Evolutionary conservation across 1,284 basidiomycete species (phyloP).

Genomic region (Melanopsichium pennsylvanicum): DNA sequence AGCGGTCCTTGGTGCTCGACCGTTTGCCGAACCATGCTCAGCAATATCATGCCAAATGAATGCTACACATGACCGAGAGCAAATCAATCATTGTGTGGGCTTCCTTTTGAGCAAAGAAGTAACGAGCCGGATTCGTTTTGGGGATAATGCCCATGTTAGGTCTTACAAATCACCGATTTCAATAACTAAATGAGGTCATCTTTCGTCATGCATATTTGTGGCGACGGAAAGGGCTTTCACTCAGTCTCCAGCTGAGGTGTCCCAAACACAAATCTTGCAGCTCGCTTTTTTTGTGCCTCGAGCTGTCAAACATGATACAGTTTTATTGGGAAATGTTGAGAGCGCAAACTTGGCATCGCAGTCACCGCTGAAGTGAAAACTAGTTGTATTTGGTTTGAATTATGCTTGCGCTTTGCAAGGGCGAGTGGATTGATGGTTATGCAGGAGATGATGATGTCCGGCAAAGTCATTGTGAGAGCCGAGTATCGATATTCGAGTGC

Average conservation of each 20-base stretch:
- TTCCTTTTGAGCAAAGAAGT: too few species aligned
- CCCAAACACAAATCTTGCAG: not conserved
- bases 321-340: not conserved
- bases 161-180: too few species aligned
- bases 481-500: slow-evolving; percentile 10
- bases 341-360: too few species aligned
- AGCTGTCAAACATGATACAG: slow-evolving; percentile 10
- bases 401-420: not conserved
- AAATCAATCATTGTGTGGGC: too few species aligned
- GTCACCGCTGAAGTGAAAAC: too few species aligned
- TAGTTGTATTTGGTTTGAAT: not conserved
- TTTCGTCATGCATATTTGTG: slow-evolving; percentile 4
- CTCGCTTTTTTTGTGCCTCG: not conserved
- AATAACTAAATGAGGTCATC: slow-evolving; percentile 26
- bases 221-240: slow-evolving; percentile 24
- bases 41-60: too few species aligned
- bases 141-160: too few species aligned
- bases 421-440: too few species aligned
- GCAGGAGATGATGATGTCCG: not conserved
- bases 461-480: slow-evolving; percentile 11
- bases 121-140: too few species aligned
- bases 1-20: too few species aligned
- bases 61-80: too few species aligned
- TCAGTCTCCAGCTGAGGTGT: slow-evolving; percentile 27
- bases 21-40: too few species aligned